Evolutionary conservation across 2,329 filamentous ascomycete species (phyloP).

Genomic region (Scytalidium sp.): DNA sequence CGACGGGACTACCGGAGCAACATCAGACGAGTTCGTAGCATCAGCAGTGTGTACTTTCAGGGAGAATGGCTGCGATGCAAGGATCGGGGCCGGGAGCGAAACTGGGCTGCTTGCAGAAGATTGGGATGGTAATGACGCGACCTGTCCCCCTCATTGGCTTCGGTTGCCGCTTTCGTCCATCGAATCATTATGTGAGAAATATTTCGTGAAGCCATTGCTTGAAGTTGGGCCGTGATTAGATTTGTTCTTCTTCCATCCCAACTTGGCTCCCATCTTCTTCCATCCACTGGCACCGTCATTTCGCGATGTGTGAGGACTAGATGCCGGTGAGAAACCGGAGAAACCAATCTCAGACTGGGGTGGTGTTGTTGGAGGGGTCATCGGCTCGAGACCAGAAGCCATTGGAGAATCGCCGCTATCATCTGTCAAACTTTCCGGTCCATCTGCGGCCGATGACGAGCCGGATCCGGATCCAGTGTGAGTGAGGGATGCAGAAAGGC

Average conservation of each 20-base stretch:
- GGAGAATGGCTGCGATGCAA: background rate
- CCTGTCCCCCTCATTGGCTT: constrained; percentile 57
- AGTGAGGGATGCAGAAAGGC: constrained; percentile 21
- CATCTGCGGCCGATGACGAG: constrained; percentile 43
- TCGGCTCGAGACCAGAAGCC: constrained; percentile 49
- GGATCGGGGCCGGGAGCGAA: constrained; percentile 10
- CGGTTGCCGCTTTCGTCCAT: constrained; percentile 31
- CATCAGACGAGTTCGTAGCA: background rate
- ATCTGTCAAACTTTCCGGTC: constrained; percentile 54
- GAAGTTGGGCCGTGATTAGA: constrained; percentile 43
- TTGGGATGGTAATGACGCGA: constrained; percentile 45
- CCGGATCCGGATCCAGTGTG: constrained; percentile 29
- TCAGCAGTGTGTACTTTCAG: background rate
- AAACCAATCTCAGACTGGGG: constrained; percentile 50
- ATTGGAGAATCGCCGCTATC: constrained; percentile 61
- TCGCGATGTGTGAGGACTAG: constrained; percentile 18
- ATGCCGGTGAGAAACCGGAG: constrained; percentile 18
- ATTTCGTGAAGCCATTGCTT: constrained; percentile 32
- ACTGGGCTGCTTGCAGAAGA: constrained; percentile 25
- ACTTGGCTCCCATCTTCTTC: constrained; percentile 62
- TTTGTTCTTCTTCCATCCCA: constrained; percentile 54
- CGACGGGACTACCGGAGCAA: background rate
- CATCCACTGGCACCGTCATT: constrained; percentile 44
- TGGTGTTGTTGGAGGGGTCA: constrained; percentile 74
- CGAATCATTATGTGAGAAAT: constrained; percentile 29